phyloP scores from a whole-genome alignment of 2,329 filamentous ascomycete species.

The Penicillium sp. region DNA sequence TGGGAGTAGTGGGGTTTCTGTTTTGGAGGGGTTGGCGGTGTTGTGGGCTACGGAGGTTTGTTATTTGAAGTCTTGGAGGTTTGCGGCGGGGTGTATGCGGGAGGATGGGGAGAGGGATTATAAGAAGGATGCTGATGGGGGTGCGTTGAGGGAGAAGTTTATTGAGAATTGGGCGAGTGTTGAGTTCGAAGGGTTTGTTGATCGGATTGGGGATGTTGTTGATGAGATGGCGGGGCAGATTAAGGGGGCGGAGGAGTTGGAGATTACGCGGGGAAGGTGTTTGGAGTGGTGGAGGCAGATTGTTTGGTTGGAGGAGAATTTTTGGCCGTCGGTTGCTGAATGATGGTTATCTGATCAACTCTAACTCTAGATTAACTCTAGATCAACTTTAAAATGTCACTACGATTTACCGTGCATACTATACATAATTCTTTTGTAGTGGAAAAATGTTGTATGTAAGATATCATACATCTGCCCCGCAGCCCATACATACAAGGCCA shows the following conservation, averaged over 20 bases:
- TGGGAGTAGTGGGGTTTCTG: conserved; percentile 48
- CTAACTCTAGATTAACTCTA: neutral
- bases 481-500: conserved; percentile 22
- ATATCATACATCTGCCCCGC: conserved; percentile 18
- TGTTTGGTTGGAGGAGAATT: conserved; percentile 56
- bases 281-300: conserved; percentile 51
- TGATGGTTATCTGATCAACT: neutral
- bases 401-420: neutral
- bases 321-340: conserved; percentile 52
- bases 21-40: conserved; percentile 69
- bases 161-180: conserved; percentile 67
- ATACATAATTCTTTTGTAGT: neutral
- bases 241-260: conserved; percentile 33
- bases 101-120: conserved; percentile 12
- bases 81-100: conserved; percentile 37
- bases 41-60: conserved; percentile 73
- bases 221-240: conserved; percentile 53
- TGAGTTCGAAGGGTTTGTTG: conserved; percentile 61
- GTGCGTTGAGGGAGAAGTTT: conserved; percentile 62
- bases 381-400: neutral
- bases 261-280: conserved; percentile 43
- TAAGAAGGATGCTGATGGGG: conserved; percentile 60
- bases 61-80: conserved; percentile 60
- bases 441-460: conserved; percentile 12
- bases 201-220: conserved; percentile 53